These are phyloP conservation scores for Dissoconium aciculare DNA, from an alignment of 2,329 filamentous ascomycete species.

Conservation along the genomic window DNA sequence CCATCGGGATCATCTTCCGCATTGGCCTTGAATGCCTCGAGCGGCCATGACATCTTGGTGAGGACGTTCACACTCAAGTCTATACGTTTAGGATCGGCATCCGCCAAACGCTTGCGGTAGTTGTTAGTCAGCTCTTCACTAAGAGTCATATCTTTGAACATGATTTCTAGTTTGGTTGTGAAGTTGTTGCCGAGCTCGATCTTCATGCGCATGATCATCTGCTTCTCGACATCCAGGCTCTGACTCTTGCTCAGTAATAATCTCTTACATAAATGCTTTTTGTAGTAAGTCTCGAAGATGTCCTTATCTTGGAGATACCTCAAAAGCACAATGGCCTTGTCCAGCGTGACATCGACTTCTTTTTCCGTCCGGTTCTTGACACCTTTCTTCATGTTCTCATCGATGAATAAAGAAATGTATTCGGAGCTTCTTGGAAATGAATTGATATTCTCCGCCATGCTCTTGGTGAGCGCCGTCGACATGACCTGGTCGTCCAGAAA, in stretches of 20 bases:
- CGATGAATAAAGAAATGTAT: constrained; percentile 89
- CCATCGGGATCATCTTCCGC: constrained; percentile 37
- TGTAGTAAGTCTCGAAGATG: constrained; percentile 92
- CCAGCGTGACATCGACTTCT: constrained; percentile 69
- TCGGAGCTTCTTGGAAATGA: constrained; percentile 69
- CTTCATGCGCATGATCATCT: constrained; percentile 96
- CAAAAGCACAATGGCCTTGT: constrained; percentile 77
- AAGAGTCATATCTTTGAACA: constrained; percentile 92
- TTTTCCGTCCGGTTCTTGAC: constrained; percentile 83
- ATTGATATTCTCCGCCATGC: constrained; percentile 89
- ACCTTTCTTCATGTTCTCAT: constrained; percentile 87
- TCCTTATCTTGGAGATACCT: constrained; percentile 86
- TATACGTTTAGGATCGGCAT: constrained; percentile 45
- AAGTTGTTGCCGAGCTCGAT: constrained; percentile 89
- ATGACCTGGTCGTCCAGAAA: constrained; percentile 63
- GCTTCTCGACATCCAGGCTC: constrained; percentile 81
- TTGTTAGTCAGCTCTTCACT: constrained; percentile 67
- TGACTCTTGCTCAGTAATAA: constrained; percentile 79
- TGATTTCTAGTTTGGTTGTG: constrained; percentile 81
- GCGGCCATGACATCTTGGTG: constrained; percentile 89
- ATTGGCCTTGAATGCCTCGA: constrained; percentile 61
- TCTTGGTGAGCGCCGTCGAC: constrained; percentile 68
- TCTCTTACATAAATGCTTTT: constrained; percentile 83
- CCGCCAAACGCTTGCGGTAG: constrained; percentile 58
- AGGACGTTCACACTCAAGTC: constrained; percentile 76